Conservation (phyloP, 352 stramenopile species). For the Phytopythium aichiense region DNA sequence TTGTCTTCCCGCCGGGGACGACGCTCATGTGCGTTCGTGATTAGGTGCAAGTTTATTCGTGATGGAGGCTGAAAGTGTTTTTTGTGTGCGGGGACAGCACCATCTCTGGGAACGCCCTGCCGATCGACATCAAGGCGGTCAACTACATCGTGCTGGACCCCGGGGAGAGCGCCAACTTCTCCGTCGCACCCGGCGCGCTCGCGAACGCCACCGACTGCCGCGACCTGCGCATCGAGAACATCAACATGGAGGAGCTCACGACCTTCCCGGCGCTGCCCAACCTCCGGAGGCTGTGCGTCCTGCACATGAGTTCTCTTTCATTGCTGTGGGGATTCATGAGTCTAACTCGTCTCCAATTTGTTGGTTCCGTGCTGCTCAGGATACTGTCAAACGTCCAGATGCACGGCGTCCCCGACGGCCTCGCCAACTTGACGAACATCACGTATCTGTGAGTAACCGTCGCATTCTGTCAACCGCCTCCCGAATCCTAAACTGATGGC, state of each 20-base stretch:
- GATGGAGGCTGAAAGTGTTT: not conserved
- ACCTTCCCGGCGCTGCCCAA: constrained; percentile 21
- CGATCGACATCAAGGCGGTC: constrained; percentile 28
- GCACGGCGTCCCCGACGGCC: constrained; percentile 12
- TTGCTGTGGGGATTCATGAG: not conserved
- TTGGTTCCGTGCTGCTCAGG: not conserved
- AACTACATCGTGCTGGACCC: constrained; percentile 22
- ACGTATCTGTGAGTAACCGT: constrained; percentile 14
- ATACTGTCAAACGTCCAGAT: constrained; percentile 18
- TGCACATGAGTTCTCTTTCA: too few relatives aligned
- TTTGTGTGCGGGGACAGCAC: constrained; percentile 8
- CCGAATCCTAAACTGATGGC: not conserved
- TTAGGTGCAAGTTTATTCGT: not conserved
- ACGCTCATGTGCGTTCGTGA: constrained; percentile 21
- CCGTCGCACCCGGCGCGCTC: constrained; percentile 16
- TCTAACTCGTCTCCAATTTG: not conserved
- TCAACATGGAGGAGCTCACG: constrained; percentile 25
- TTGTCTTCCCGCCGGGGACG: constrained; percentile 25
- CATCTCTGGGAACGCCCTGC: constrained; percentile 33
- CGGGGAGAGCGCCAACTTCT: constrained; percentile 17
- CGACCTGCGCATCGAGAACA: constrained; percentile 33
- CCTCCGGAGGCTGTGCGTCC: constrained; percentile 27
- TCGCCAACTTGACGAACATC: constrained; percentile 12
- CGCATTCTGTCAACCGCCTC: not conserved
- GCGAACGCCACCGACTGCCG: constrained; percentile 21